Evolutionary conservation across 495 filamentous ascomycete species (phyloP).

Genomic region (Tuber indicum): DNA sequence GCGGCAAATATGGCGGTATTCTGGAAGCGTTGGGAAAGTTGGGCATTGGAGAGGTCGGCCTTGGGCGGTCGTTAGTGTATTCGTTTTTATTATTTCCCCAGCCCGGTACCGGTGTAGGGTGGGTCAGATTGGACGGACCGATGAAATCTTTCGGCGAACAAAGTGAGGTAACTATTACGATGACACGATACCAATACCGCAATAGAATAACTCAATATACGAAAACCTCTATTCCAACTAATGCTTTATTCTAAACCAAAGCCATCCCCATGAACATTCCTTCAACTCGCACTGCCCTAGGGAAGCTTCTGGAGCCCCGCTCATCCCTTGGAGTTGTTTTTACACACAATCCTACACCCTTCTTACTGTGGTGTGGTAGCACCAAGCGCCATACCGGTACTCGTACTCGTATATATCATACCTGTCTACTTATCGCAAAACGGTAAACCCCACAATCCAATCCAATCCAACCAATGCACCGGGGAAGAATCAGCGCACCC

Average conservation of each 20-base stretch:
- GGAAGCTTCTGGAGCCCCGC: neutral
- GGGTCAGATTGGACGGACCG: neutral
- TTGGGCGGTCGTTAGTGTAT: constrained; percentile 17
- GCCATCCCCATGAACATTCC: neutral
- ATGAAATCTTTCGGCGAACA: neutral
- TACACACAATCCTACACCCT: neutral
- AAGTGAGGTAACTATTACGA: neutral
- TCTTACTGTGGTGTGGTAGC: neutral
- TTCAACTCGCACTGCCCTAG: neutral
- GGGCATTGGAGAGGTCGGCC: constrained; percentile 31
- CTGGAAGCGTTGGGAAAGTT: constrained; percentile 80
- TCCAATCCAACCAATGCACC: too few species aligned
- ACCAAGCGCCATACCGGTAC: too few species aligned
- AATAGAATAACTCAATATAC: neutral
- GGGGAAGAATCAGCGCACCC: too few species aligned
- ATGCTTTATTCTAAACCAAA: neutral
- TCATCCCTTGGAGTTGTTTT: neutral
- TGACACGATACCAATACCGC: neutral
- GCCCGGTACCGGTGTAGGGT: neutral
- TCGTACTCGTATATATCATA: too few species aligned
- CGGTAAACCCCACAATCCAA: too few species aligned
- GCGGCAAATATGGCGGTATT: constrained; percentile 86
- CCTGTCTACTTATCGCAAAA: too few species aligned
- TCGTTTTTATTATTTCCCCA: neutral
- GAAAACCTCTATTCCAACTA: neutral